phyloP scores from a whole-genome alignment of 2,329 filamentous ascomycete genomes.

The Blumeriella jaapii region DNA sequence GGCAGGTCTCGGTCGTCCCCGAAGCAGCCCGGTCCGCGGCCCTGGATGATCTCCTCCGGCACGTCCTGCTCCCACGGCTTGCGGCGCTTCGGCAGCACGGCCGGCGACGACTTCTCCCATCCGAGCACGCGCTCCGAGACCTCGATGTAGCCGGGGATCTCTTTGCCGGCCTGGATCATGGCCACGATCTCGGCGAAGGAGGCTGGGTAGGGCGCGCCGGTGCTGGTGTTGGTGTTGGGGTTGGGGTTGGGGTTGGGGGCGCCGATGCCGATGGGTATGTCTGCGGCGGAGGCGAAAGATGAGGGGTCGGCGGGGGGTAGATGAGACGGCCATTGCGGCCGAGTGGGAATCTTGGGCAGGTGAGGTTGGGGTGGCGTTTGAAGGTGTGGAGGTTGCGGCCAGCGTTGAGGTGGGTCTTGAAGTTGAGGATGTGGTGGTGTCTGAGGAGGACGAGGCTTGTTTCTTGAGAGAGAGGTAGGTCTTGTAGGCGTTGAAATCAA shows the following conservation, averaged over 20 bases:
- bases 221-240: too few relatives aligned
- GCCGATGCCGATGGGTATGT: too few relatives aligned
- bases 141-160: constrained; percentile 77
- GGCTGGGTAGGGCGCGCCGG: constrained; percentile 61
- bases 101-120: constrained; percentile 44
- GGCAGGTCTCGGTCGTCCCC: constrained; percentile 22
- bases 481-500: constrained; percentile 60
- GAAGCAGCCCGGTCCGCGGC: constrained; percentile 28
- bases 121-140: constrained; percentile 71
- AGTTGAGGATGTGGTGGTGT: constrained; percentile 1
- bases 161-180: constrained; percentile 69
- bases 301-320: background rate
- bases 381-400: background rate
- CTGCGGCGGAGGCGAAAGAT: background rate
- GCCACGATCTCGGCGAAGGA: constrained; percentile 79
- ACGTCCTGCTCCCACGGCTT: constrained; percentile 71
- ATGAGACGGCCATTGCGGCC: background rate
- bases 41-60: constrained; percentile 18
- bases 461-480: constrained; percentile 36
- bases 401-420: constrained; percentile 5
- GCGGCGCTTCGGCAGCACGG: constrained; percentile 30
- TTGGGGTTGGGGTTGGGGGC: too few relatives aligned
- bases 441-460: constrained; percentile 1
- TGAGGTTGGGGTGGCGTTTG: background rate
- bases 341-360: too few relatives aligned